Evolutionary conservation across 495 filamentous ascomycete genomes (phyloP), one percentile per base, ranked within the genome.

Genomic region (Schizothecium vesticola): DNA sequence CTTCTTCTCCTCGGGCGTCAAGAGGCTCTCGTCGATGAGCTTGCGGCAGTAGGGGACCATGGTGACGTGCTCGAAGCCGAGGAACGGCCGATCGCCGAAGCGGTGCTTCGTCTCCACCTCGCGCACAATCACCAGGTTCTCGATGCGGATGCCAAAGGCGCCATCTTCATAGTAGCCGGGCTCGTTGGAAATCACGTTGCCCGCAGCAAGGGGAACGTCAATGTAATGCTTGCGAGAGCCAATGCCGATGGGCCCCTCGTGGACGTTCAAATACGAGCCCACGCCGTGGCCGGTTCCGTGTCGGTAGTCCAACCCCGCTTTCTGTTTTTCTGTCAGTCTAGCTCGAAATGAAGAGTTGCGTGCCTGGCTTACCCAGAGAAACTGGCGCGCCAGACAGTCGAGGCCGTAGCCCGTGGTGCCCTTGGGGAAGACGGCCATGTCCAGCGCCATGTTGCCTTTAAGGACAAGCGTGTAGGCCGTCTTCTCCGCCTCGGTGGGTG

Each of bases 141-240:
- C 96, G 73, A 97, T 98, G 31, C 96, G 91, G 73, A 99, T 96
- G n/a, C 96, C 96, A 74, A 96, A 99, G 11, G 89, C 89, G 59
- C 93, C 96, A 73, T 99, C 96, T 79, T 98, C 96, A 80, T 99
- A 99, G 81, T 93, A 99, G 31, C 96, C 96, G 16, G 95, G 96
- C 77, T 99, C 94, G 75, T 97, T 90, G 4, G 93, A 97, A 68
- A 97, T 86, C 57, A 98, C 94, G 75, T 97, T 97, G 59, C 96
- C 96, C n/a, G 89, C 82, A 0, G 92, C 86, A 23, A 99, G 85
- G 1, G 95, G 84, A 23, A 98, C 95, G 71, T 99, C 96, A 10
- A 91, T 89, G 76, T 94, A 97, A 71, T 96, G 92, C 29, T 94
- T 85, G 57, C 94, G 86, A 7, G 93, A 97, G 22, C 96, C 96